These are phyloP conservation scores for Xylariomycetidae sp. DNA, from an alignment of 2,329 filamentous ascomycete species.

Conservation along the genomic window DNA sequence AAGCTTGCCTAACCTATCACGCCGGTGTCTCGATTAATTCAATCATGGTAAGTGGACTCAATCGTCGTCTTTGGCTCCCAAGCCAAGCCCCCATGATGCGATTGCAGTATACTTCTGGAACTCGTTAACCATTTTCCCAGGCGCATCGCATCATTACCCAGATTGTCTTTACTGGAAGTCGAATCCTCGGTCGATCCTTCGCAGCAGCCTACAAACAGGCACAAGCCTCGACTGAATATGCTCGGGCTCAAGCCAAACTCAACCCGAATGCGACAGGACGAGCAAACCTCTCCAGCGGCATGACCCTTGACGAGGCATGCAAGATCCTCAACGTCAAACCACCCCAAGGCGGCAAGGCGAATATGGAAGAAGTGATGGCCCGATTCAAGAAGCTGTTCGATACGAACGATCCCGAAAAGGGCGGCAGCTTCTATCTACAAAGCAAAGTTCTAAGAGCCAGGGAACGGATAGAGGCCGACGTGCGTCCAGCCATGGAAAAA, in stretches of 20 bases:
- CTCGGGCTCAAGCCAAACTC: constrained; percentile 63
- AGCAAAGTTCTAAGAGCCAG: constrained; percentile 91
- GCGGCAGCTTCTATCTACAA: constrained; percentile 96
- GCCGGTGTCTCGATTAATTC: too few relatives aligned
- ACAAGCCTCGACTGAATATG: constrained; percentile 77
- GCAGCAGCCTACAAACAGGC: constrained; percentile 95
- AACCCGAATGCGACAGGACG: constrained; percentile 39
- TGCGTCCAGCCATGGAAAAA: constrained; percentile 67
- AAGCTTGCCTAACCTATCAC: too few relatives aligned
- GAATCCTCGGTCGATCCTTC: constrained; percentile 90
- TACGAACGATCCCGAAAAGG: constrained; percentile 88
- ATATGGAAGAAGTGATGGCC: constrained; percentile 74
- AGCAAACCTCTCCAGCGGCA: constrained; percentile 55
- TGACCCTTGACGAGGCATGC: constrained; percentile 94
- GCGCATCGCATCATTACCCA: constrained; percentile 93
- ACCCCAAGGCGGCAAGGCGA: constrained; percentile 70
- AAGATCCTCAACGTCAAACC: constrained; percentile 95
- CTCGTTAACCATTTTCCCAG: constrained; percentile 40
- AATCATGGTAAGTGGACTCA: too few relatives aligned
- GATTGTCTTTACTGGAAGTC: constrained; percentile 83
- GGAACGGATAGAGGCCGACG: constrained; percentile 86
- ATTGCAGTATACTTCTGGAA: not conserved
- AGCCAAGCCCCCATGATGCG: not conserved
- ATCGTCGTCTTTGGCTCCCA: not conserved
- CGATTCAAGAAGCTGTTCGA: constrained; percentile 96